Evolutionary conservation across 805 yeast genomes (phyloP).

Genomic region (Brettanomyces sp.): DNA sequence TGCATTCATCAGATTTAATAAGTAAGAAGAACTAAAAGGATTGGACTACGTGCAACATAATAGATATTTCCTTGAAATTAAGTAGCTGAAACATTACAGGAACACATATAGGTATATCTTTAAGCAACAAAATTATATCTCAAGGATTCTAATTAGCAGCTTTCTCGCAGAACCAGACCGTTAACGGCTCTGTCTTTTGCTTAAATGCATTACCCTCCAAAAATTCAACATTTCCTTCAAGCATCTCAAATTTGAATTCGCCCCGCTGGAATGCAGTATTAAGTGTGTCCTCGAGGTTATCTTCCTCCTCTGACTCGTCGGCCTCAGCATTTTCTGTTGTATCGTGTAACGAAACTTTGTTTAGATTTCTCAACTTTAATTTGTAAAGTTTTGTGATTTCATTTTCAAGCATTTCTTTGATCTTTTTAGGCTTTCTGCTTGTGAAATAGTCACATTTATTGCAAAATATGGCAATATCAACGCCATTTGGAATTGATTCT

Average conservation of each 20-base stretch:
- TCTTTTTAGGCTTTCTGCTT: slow-evolving; percentile 58
- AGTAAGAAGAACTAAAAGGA: too few relatives aligned
- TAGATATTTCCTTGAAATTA: too few relatives aligned
- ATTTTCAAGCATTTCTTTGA: slow-evolving; percentile 47
- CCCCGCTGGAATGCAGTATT: slow-evolving; percentile 34
- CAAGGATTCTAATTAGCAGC: slow-evolving; percentile 39
- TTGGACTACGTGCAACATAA: too few relatives aligned
- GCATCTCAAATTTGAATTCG: slow-evolving; percentile 51
- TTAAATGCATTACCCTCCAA: slow-evolving; percentile 64
- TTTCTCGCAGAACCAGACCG: slow-evolving; percentile 70
- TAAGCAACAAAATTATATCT: too few relatives aligned
- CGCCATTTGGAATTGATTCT: slow-evolving; percentile 56
- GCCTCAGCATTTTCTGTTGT: slow-evolving; percentile 17
- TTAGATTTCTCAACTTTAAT: slow-evolving; percentile 34
- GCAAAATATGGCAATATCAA: slow-evolving; percentile 68
- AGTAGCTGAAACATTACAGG: too few relatives aligned
- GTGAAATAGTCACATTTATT: slow-evolving; percentile 84
- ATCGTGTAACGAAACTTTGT: slow-evolving; percentile 32
- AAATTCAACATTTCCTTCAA: slow-evolving; percentile 69
- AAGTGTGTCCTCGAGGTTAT: slow-evolving; percentile 25
- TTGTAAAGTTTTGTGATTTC: slow-evolving; percentile 53
- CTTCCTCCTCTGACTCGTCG: slow-evolving; percentile 16
- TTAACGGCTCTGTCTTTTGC: slow-evolving; percentile 48
- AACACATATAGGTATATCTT: too few relatives aligned
- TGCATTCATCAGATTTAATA: too few relatives aligned